Conservation (phyloP, 2,329 filamentous ascomycete genomes). For the Nemania serpens region DNA sequence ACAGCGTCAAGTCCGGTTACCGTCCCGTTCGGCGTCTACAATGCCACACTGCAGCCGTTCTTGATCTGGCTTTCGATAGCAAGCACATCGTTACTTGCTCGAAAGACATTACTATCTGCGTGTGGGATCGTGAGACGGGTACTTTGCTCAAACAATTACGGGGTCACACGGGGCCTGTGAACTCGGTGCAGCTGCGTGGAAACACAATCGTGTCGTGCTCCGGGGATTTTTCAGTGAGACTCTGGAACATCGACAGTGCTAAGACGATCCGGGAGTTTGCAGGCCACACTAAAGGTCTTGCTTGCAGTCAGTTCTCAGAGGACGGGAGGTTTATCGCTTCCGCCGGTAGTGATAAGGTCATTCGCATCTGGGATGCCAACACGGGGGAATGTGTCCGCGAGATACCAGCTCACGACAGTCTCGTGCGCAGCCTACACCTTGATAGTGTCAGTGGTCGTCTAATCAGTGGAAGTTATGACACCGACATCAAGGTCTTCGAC, state of each 20-base stretch:
- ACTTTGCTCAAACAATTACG: slow-evolving; percentile 75
- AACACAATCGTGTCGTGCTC: slow-evolving; percentile 93
- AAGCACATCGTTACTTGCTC: slow-evolving; percentile 95
- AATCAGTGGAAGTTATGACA: slow-evolving; percentile 91
- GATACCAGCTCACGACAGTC: slow-evolving; percentile 79
- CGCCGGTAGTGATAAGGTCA: slow-evolving; percentile 92
- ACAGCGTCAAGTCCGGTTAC: slow-evolving; percentile 80
- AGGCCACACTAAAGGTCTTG: slow-evolving; percentile 89
- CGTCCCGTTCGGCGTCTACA: slow-evolving; percentile 76
- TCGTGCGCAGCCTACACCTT: slow-evolving; percentile 89
- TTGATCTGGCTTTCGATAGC: slow-evolving; percentile 92
- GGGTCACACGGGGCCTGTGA: slow-evolving; percentile 90
- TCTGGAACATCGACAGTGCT: slow-evolving; percentile 93
- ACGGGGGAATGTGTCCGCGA: slow-evolving; percentile 83
- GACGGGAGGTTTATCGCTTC: slow-evolving; percentile 93
- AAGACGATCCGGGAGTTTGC: slow-evolving; percentile 88
- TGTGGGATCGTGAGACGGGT: slow-evolving; percentile 88
- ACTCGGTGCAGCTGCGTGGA: slow-evolving; percentile 92
- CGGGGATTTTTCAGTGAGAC: slow-evolving; percentile 88
- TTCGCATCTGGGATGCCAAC: slow-evolving; percentile 94
- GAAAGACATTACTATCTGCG: slow-evolving; percentile 91
- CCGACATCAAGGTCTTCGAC: slow-evolving; percentile 93
- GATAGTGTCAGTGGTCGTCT: slow-evolving; percentile 86
- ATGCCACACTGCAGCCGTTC: slow-evolving; percentile 83
- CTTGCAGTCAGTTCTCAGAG: slow-evolving; percentile 94